Evolutionary conservation across 257 asterid genomes (phyloP).

Genomic region (Nicotiana benthamiana): DNA sequence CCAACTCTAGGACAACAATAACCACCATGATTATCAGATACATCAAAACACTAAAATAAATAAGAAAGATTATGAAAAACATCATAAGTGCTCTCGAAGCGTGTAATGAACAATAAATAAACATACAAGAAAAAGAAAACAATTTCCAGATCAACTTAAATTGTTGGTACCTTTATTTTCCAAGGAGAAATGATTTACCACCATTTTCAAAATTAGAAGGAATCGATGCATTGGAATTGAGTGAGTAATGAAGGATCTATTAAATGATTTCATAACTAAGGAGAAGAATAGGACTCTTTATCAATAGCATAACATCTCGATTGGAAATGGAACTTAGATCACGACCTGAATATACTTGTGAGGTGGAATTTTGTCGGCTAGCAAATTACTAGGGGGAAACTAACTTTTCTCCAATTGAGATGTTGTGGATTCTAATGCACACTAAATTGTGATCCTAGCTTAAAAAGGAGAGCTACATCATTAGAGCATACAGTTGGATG

Average conservation of each 20-base stretch:
- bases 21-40: neutral
- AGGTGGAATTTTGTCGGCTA: neutral
- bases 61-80: neutral
- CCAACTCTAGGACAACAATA: conserved; percentile 29
- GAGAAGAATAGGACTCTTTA: neutral
- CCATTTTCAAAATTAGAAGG: neutral
- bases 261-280: neutral
- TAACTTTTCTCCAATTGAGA: neutral
- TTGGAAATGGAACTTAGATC: neutral
- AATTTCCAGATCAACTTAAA: neutral
- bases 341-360: neutral
- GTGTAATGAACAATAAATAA: neutral
- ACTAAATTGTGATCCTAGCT: neutral
- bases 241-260: neutral
- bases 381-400: neutral
- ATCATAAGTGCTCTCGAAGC: neutral
- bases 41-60: neutral
- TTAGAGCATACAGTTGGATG: neutral
- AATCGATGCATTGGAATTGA: neutral
- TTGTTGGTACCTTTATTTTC: neutral
- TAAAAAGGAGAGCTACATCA: neutral
- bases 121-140: neutral
- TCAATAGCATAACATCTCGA: neutral
- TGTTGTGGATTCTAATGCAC: neutral
- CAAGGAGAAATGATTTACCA: neutral